phyloP scores from a whole-genome alignment of 2,329 filamentous ascomycete genomes.

The Stylonectria norvegica region DNA sequence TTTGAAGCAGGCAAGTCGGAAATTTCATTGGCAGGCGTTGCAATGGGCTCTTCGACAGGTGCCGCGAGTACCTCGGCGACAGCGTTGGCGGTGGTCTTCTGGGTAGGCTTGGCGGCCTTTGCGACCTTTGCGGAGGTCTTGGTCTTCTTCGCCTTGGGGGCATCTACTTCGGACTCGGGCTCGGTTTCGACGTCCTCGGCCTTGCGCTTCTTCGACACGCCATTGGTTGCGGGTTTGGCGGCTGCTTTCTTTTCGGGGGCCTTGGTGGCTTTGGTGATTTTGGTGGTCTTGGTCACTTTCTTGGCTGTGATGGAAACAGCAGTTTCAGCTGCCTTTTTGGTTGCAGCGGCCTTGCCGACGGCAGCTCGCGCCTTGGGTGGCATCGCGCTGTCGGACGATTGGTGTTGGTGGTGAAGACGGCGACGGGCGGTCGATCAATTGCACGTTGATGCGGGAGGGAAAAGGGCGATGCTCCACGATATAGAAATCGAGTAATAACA shows the following conservation, averaged over 20 bases:
- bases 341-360: constrained; percentile 23
- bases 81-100: constrained; percentile 15
- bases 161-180: constrained; percentile 28
- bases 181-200: constrained; percentile 23
- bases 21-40: no score
- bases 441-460: no score
- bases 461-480: no score
- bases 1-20: no score
- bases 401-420: constrained; percentile 5
- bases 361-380: constrained; percentile 29
- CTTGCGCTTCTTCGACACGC: constrained; percentile 29
- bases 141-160: constrained; percentile 27
- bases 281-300: constrained; percentile 22
- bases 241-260: constrained; percentile 19
- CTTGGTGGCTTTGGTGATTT: constrained; percentile 17
- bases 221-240: constrained; percentile 20
- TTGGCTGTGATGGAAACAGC: constrained; percentile 19
- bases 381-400: constrained; percentile 28
- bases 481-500: no score
- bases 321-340: constrained; percentile 25
- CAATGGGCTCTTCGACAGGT: no score
- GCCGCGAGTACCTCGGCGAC: no score
- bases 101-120: constrained; percentile 28
- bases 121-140: constrained; percentile 24
- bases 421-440: constrained; percentile 4